Conservation (phyloP, 2,329 filamentous ascomycete genomes). For the Colletotrichum spaethianum region DNA sequence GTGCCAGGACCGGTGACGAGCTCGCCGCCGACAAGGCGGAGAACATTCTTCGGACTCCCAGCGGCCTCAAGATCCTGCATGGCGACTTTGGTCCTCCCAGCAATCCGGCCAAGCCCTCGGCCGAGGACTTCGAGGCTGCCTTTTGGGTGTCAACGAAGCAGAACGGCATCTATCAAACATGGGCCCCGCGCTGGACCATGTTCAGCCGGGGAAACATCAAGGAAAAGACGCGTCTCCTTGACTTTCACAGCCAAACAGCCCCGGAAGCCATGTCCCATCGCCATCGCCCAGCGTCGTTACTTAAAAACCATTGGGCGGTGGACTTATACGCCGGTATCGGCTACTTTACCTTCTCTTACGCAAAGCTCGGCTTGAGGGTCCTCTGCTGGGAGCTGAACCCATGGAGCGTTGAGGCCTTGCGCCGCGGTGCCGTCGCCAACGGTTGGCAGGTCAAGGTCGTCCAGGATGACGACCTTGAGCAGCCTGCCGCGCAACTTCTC, state of each 20-base stretch:
- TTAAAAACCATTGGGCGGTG: conserved; percentile 68
- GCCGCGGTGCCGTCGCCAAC: conserved; percentile 80
- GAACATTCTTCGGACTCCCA: conserved; percentile 83
- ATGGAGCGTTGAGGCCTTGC: conserved; percentile 87
- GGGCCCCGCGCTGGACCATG: conserved; percentile 94
- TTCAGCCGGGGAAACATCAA: conserved; percentile 92
- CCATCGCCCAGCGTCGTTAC: conserved; percentile 12
- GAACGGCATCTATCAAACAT: conserved; percentile 85
- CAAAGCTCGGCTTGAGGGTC: conserved; percentile 78
- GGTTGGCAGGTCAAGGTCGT: conserved; percentile 75
- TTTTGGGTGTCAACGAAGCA: conserved; percentile 87
- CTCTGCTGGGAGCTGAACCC: conserved; percentile 93
- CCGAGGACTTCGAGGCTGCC: conserved; percentile 73
- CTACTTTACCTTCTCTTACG: conserved; percentile 92
- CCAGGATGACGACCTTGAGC: conserved; percentile 53
- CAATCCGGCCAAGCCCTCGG: conserved; percentile 47
- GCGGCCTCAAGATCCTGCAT: conserved; percentile 76
- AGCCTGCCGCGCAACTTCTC: conserved; percentile 55
- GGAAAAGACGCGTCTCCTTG: conserved; percentile 85
- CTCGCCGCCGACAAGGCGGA: conserved; percentile 52
- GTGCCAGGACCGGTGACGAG: neutral
- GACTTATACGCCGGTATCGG: conserved; percentile 95
- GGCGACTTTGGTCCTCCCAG: conserved; percentile 79
- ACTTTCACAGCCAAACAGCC: conserved; percentile 55
- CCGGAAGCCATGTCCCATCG: neutral